These are phyloP conservation scores for Colletotrichum spinosum DNA, from an alignment of 2,329 filamentous ascomycete species.

Conservation along the genomic window DNA sequence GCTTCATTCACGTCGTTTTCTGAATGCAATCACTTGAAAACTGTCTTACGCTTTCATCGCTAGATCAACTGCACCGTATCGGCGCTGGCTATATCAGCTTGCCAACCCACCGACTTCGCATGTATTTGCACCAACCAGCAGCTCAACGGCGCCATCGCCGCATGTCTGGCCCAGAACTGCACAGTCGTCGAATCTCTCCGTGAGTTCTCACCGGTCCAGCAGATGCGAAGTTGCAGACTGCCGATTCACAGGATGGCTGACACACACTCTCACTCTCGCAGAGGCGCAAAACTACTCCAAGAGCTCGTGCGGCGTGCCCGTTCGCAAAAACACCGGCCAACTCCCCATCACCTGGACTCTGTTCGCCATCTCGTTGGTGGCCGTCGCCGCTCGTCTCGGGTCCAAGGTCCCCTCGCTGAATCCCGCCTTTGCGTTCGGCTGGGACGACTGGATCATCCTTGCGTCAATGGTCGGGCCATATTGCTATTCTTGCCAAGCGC, in stretches of 20 bases:
- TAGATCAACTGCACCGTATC: constrained; percentile 12
- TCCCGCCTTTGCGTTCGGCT: constrained; percentile 13
- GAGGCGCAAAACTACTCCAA: constrained; percentile 25
- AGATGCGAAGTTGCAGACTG: neutral
- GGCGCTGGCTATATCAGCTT: constrained; percentile 8
- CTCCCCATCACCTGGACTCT: constrained; percentile 21
- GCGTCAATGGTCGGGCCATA: constrained; percentile 5
- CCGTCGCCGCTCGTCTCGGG: constrained; percentile 1
- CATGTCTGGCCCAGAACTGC: constrained; percentile 19
- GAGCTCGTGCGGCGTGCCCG: constrained; percentile 15
- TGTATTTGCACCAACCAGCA: constrained; percentile 25
- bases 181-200: constrained; percentile 23
- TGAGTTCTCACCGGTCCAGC: neutral
- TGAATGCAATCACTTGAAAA: neutral
- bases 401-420: constrained; percentile 15
- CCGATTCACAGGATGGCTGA: neutral
- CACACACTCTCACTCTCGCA: neutral
- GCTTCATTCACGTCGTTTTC: neutral
- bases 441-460: constrained; percentile 21
- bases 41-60: neutral
- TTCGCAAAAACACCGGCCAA: constrained; percentile 8
- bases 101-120: constrained; percentile 16
- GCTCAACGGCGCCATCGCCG: constrained; percentile 12
- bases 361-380: constrained; percentile 5
- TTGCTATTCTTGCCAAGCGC: too few relatives aligned